These are phyloP conservation scores for Thelonectria discophora DNA, from an alignment of 2,329 filamentous ascomycete species.

Conservation along the genomic window DNA sequence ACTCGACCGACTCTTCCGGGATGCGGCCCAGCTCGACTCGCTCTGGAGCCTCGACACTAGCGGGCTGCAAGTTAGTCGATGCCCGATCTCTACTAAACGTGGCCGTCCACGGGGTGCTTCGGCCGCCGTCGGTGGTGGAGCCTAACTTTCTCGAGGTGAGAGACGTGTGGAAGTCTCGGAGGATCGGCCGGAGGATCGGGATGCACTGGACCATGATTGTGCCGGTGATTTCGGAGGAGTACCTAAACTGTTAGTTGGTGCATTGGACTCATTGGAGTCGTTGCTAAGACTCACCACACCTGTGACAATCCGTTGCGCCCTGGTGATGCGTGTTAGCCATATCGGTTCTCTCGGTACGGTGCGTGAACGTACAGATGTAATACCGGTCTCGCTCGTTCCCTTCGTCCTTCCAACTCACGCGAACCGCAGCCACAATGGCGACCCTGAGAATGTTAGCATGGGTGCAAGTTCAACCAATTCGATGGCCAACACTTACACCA, in stretches of 20 bases:
- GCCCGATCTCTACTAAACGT: slow-evolving; percentile 35
- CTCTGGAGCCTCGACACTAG: slow-evolving; percentile 21
- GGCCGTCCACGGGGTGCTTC: slow-evolving; percentile 32
- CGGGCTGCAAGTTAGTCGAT: slow-evolving; percentile 22
- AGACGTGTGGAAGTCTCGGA: slow-evolving; percentile 44
- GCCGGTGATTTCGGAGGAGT: slow-evolving; percentile 61
- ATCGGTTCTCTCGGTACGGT: background rate
- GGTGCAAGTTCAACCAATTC: background rate
- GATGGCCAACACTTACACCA: slow-evolving; percentile 47
- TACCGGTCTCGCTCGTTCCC: slow-evolving; percentile 55
- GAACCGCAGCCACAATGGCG: slow-evolving; percentile 57
- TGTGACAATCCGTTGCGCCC: slow-evolving; percentile 43
- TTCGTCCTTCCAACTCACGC: slow-evolving; percentile 59
- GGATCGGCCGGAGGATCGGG: slow-evolving; percentile 58
- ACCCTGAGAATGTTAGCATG: slow-evolving; percentile 45
- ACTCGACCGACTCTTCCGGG: slow-evolving; percentile 29
- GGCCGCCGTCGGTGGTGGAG: slow-evolving; percentile 30
- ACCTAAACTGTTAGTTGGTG: slow-evolving; percentile 34
- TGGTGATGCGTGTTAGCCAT: slow-evolving; percentile 5
- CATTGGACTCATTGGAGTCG: too few relatives aligned
- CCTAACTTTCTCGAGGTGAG: slow-evolving; percentile 36
- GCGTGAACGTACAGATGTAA: slow-evolving; percentile 53
- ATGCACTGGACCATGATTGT: slow-evolving; percentile 65
- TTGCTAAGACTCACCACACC: slow-evolving; percentile 30
- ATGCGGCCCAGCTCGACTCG: slow-evolving; percentile 34